phyloP scores from a whole-genome alignment of 2,329 filamentous ascomycete genomes.

The Fusarium transvaalense region DNA sequence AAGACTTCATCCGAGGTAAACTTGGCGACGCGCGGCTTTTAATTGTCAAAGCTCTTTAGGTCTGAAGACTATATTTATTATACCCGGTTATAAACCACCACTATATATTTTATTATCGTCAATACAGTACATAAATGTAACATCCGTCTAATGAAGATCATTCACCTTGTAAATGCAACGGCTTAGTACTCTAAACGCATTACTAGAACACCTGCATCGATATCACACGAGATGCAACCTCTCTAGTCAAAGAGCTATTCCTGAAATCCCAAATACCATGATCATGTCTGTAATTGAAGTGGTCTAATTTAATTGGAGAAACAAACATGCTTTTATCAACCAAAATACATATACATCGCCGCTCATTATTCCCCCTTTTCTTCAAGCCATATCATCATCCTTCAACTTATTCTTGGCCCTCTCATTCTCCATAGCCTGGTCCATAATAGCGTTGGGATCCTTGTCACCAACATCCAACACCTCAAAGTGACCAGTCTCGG shows the following conservation, averaged over 20 bases:
- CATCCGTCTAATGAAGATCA: too few relatives aligned
- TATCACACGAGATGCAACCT: too few relatives aligned
- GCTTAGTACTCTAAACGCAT: too few relatives aligned
- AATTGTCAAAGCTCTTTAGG: background rate
- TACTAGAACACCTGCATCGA: too few relatives aligned
- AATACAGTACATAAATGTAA: too few relatives aligned
- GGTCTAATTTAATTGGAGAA: too few relatives aligned
- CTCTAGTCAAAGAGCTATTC: too few relatives aligned
- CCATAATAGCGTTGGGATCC: conserved; percentile 38
- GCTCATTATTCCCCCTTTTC: too few relatives aligned
- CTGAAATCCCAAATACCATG: too few relatives aligned
- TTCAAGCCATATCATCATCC: conserved; percentile 32
- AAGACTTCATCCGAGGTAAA: conserved; percentile 48
- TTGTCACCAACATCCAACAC: conserved; percentile 40
- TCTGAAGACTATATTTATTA: conserved; percentile 11
- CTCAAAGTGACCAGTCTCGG: conserved; percentile 30
- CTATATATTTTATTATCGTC: too few relatives aligned
- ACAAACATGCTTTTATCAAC: background rate
- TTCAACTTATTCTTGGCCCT: conserved; percentile 38
- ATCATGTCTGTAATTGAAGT: too few relatives aligned
- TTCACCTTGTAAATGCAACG: too few relatives aligned
- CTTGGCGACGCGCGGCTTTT: conserved; percentile 43
- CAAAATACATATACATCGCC: background rate
- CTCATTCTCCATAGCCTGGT: conserved; percentile 31
- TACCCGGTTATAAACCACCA: conserved; percentile 28